These are phyloP conservation scores for Monosporascus sp. DNA, from an alignment of 2,329 filamentous ascomycete genomes.

Conservation along the genomic window DNA sequence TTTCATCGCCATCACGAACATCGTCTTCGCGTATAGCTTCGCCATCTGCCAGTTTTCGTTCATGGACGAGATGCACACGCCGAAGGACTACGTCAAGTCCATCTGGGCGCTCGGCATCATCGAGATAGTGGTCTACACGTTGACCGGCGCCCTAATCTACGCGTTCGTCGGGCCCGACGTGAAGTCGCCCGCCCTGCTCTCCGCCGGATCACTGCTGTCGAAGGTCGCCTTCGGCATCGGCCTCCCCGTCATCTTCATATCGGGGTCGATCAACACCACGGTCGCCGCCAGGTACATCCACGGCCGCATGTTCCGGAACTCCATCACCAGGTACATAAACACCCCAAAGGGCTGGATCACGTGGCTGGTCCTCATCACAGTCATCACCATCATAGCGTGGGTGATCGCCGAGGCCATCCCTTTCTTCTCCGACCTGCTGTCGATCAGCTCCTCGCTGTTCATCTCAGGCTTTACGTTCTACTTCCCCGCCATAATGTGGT, in stretches of 20 bases:
- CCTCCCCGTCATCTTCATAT: slow-evolving; percentile 59
- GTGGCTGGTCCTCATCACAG: slow-evolving; percentile 55
- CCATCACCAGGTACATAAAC: slow-evolving; percentile 28
- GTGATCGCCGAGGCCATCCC: slow-evolving; percentile 69
- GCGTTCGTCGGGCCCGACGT: slow-evolving; percentile 53
- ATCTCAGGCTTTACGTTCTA: slow-evolving; percentile 41
- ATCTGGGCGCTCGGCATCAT: slow-evolving; percentile 49
- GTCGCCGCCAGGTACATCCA: slow-evolving; percentile 40
- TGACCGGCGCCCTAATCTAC: slow-evolving; percentile 58
- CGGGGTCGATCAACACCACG: slow-evolving; percentile 59
- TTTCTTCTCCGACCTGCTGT: slow-evolving; percentile 65
- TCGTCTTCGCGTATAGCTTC: slow-evolving; percentile 56
- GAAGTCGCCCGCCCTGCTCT: slow-evolving; percentile 55
- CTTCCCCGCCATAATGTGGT: slow-evolving; percentile 31
- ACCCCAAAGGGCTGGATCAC: slow-evolving; percentile 27
- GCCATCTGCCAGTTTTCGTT: slow-evolving; percentile 32
- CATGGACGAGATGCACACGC: slow-evolving; percentile 38
- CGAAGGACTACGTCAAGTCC: slow-evolving; percentile 29
- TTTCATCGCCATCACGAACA: slow-evolving; percentile 53
- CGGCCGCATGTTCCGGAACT: slow-evolving; percentile 26
- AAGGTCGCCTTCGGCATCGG: slow-evolving; percentile 60
- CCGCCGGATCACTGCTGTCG: slow-evolving; percentile 45
- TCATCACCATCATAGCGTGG: slow-evolving; percentile 60
- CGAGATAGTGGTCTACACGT: slow-evolving; percentile 53
- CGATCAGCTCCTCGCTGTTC: slow-evolving; percentile 45